Percentiles rank a stretch among this genome's conserved stretches.
phyloP scores from a whole-genome alignment of 495 filamentous ascomycete genomes.

The Penicillium manginii region DNA sequence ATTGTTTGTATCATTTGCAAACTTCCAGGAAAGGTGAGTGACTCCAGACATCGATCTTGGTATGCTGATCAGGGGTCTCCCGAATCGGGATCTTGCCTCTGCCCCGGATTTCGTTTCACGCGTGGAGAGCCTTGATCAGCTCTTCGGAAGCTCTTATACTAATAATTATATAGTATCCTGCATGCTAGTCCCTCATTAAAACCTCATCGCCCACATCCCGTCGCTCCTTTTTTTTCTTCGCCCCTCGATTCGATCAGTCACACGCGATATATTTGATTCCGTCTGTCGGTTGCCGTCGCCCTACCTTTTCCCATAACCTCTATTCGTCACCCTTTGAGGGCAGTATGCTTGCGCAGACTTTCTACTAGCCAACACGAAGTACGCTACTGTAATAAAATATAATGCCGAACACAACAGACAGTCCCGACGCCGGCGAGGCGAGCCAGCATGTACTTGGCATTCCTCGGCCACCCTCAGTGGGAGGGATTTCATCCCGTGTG shows the following conservation, averaged over 20 bases:
- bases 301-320: not conserved
- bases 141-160: conserved; percentile 6
- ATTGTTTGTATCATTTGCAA: conserved; percentile 13
- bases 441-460: conserved; percentile 43
- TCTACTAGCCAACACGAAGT: conserved; percentile 15
- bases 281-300: not conserved
- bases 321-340: conserved; percentile 4
- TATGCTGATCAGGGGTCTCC: conserved; percentile 25
- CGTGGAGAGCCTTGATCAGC: conserved; percentile 15
- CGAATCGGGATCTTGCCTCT: conserved; percentile 10
- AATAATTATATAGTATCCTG: conserved; percentile 10
- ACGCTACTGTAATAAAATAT: not conserved
- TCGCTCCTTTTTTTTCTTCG: conserved; percentile 24
- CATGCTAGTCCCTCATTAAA: conserved; percentile 10
- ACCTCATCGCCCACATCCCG: conserved; percentile 3
- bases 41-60: conserved; percentile 5
- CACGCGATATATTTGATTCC: not conserved
- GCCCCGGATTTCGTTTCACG: conserved; percentile 21
- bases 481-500: conserved; percentile 81
- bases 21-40: conserved; percentile 17
- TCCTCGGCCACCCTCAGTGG: conserved; percentile 50
- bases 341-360: conserved; percentile 28
- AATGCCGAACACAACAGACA: conserved; percentile 36
- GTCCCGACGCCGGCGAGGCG: conserved; percentile 32
- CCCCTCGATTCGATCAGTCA: not conserved